A percentile compares a stretch with the other conserved stretches of the same genome.
phyloP scores from a whole-genome alignment of 768 basidiomycete genomes.

The Collybia sordida region DNA sequence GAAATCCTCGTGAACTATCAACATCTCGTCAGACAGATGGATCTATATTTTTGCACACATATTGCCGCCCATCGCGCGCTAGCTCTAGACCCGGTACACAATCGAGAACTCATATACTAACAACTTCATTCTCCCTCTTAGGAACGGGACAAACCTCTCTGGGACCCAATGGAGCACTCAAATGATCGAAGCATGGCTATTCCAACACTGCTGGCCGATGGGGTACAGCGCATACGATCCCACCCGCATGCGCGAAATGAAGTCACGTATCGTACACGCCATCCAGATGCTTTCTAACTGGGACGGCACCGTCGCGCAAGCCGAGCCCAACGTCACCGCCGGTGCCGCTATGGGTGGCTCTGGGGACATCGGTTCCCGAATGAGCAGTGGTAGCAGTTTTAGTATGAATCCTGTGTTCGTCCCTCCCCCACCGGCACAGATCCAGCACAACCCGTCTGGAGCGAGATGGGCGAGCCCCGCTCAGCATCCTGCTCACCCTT shows the following conservation, averaged over 20 bases:
- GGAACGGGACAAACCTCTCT: conserved; percentile 54
- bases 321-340: not conserved
- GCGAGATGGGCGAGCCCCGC: not conserved
- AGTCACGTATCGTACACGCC: conserved; percentile 54
- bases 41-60: not conserved
- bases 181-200: conserved; percentile 57
- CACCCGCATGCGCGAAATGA: conserved; percentile 42
- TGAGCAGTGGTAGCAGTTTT: no score
- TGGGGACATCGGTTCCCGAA: not conserved
- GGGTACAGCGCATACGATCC: conserved; percentile 51
- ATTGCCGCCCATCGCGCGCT: conserved; percentile 2
- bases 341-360: not conserved
- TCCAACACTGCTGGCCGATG: conserved; percentile 62
- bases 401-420: not conserved
- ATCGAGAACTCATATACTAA: conserved; percentile 2
- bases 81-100: not conserved
- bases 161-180: conserved; percentile 54
- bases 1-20: not conserved
- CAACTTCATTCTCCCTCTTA: conserved; percentile 31
- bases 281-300: conserved; percentile 34
- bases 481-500: not conserved
- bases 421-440: not conserved
- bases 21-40: not conserved
- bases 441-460: not conserved
- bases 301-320: conserved; percentile 8